Base-by-base conservation (phyloP, 805 yeast species). In the Starmerella stigmatis region DNA sequence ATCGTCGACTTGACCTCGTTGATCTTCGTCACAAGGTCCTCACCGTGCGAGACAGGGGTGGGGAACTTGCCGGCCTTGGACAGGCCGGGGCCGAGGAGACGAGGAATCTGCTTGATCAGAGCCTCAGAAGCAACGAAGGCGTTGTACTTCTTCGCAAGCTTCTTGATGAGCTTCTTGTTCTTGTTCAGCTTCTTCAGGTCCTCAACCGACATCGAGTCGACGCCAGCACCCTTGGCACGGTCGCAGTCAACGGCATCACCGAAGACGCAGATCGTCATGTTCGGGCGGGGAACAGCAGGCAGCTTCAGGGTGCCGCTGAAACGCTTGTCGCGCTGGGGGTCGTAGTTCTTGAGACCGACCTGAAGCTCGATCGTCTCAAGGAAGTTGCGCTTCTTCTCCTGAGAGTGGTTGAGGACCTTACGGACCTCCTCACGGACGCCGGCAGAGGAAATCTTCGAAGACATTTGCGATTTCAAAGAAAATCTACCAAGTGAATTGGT, bases 31-130 rank as follows among this genome's bases (percentile, higher is more conserved):
- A 85, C 84, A 70, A 92, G 80, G 72, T 92, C 98, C 71, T 92
- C 99, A 73, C 84, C 78, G 84, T 92, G 98, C 59, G 99, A 92
- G 64, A 92, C 98, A 75, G 99, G 99, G 72, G 97, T 89, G 74
- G 99, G 99, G 96, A 92, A 92, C 89, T 92, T 92, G 83, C 98
- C 98, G 69, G 96, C 97, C 84, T 92, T 92, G 63, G 98, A 92
- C 69, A 92, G 86, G 74, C 89, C 96, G 72, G 99, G 99, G 78
- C 99, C 99, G 70, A 92, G 80, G 70, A 92, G 80, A 82, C 99
- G 92, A 75, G 99, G 99, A 70, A 92, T 94, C 79, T 92, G 98
- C 81, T 92, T 92, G 73, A 92, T 92, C 73, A 92, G 84, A 60
- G 84, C 94, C 74, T 92, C 98, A 60, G 99, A 92, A 73, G 99